phyloP scores from a whole-genome alignment of 495 filamentous ascomycete species.

The Entonaema liquescens region DNA sequence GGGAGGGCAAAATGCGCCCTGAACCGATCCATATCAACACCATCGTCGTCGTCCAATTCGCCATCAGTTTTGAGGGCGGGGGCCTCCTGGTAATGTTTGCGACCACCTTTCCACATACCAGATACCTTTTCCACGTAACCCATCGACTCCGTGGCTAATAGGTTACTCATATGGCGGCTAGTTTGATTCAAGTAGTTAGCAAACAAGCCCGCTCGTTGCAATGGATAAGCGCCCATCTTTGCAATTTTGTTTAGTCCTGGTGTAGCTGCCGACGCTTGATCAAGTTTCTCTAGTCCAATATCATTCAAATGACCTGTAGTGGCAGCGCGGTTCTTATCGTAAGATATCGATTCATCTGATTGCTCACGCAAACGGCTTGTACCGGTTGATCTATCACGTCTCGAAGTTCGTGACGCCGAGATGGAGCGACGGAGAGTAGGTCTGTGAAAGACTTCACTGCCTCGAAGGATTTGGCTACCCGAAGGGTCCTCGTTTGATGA shows the following conservation, averaged over 20 bases:
- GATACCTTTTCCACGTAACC: constrained; percentile 97
- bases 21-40: constrained; percentile 79
- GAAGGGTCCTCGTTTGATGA: constrained; percentile 84
- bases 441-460: constrained; percentile 89
- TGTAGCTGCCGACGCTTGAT: constrained; percentile 48
- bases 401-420: constrained; percentile 48
- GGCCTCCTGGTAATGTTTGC: constrained; percentile 84
- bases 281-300: constrained; percentile 43
- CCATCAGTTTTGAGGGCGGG: constrained; percentile 73
- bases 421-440: constrained; percentile 69
- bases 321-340: constrained; percentile 39
- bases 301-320: constrained; percentile 52
- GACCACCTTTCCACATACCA: constrained; percentile 94
- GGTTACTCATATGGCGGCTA: constrained; percentile 78
- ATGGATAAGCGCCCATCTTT: constrained; percentile 77
- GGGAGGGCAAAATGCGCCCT: constrained; percentile 90
- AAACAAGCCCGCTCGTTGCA: constrained; percentile 86
- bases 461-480: constrained; percentile 86
- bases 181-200: constrained; percentile 82
- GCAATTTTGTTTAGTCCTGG: constrained; percentile 75
- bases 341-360: constrained; percentile 15
- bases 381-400: constrained; percentile 26
- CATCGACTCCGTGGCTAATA: constrained; percentile 94
- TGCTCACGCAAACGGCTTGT: constrained; percentile 22
- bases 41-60: constrained; percentile 64